Conservation (phyloP, 2,329 filamentous ascomycete genomes). For the Penicillium nordicum region DNA sequence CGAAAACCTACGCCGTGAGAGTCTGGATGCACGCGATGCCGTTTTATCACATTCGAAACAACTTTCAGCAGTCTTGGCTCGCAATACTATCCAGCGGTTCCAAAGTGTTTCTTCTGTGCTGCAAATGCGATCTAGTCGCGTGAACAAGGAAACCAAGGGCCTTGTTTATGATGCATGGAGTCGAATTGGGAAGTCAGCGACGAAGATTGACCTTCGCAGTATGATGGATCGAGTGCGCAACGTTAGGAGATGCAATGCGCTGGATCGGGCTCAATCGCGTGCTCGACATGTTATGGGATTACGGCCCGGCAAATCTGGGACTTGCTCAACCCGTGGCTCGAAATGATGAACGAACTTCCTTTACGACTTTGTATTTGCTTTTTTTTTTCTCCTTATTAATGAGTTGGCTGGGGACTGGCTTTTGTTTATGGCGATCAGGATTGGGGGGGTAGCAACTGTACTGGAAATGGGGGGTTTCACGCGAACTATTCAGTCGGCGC, state of each 20-base stretch:
- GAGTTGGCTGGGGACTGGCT: constrained; percentile 10
- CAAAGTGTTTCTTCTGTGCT: constrained; percentile 30
- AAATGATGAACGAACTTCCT: constrained; percentile 4
- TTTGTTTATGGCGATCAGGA: constrained; percentile 21
- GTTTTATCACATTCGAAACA: constrained; percentile 35
- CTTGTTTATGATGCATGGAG: constrained; percentile 29
- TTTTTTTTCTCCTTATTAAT: constrained; percentile 15
- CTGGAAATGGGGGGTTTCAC: neutral
- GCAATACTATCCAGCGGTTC: constrained; percentile 32
- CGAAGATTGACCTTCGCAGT: constrained; percentile 22
- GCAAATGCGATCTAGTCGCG: constrained; percentile 27
- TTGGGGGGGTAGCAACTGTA: constrained; percentile 8
- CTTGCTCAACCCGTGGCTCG: constrained; percentile 1
- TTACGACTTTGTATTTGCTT: constrained; percentile 19
- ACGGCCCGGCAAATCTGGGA: constrained; percentile 12
- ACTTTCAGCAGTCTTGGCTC: constrained; percentile 31
- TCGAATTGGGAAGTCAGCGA: constrained; percentile 24
- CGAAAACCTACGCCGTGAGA: constrained; percentile 24
- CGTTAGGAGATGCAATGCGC: constrained; percentile 26
- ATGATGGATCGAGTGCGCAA: constrained; percentile 30
- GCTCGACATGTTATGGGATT: constrained; percentile 31
- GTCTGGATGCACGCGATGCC: constrained; percentile 23
- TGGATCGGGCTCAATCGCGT: constrained; percentile 36
- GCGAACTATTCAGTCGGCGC: constrained; percentile 10
- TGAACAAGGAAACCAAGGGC: constrained; percentile 29